phyloP scores from a whole-genome alignment of 805 yeast species.

The Lipomyces sp. region DNA sequence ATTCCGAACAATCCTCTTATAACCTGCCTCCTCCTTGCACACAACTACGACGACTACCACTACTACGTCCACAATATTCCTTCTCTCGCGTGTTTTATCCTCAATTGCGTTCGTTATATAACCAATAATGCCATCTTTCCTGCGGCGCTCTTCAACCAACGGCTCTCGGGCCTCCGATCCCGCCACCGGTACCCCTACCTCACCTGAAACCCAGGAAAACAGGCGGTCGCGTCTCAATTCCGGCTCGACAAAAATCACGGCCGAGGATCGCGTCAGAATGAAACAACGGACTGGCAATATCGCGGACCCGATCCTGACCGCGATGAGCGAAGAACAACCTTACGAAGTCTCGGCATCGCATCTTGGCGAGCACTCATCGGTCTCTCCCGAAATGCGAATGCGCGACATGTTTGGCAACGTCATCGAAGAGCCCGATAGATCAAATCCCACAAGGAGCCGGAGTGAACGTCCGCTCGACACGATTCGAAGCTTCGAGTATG shows the following conservation, averaged over 20 bases:
- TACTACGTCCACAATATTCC: too few species aligned
- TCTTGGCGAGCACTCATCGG: constrained; percentile 48
- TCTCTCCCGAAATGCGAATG: constrained; percentile 59
- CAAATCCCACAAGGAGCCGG: constrained; percentile 91
- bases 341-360: constrained; percentile 66
- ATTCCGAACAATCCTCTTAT: neutral
- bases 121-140: constrained; percentile 11
- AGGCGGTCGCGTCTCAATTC: constrained; percentile 7
- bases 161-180: neutral
- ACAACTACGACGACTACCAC: too few species aligned
- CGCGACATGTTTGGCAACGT: constrained; percentile 87
- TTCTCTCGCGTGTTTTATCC: neutral
- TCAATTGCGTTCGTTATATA: neutral
- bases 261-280: constrained; percentile 31
- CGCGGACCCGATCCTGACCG: constrained; percentile 83
- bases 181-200: neutral
- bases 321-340: constrained; percentile 95
- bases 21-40: neutral
- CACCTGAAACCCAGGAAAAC: neutral
- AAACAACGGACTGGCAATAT: constrained; percentile 34
- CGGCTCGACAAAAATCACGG: constrained; percentile 15
- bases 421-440: constrained; percentile 78
- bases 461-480: constrained; percentile 98
- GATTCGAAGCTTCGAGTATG: constrained; percentile 88
- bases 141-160: constrained; percentile 28